Percentiles rank a stretch among this genome's conserved stretches.
These are phyloP conservation scores for Candida broadrunensis DNA, from an alignment of 805 yeast species.

Conservation along the genomic window DNA sequence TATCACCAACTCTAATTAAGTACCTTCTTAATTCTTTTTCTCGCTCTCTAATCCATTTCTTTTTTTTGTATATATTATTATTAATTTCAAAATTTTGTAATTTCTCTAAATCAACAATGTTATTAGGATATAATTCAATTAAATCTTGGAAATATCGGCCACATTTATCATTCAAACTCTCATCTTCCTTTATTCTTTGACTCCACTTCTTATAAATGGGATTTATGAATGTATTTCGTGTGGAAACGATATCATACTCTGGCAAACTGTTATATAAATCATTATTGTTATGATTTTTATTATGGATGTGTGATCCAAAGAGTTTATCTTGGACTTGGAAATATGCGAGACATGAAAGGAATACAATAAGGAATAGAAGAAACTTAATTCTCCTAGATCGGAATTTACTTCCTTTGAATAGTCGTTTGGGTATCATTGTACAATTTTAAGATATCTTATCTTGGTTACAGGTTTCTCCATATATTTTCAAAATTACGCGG, in stretches of 20 bases:
- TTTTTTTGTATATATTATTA: conserved; percentile 20
- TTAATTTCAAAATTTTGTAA: conserved; percentile 7
- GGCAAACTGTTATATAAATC: too few relatives aligned
- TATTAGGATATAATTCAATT: conserved; percentile 3
- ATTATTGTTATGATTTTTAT: too few relatives aligned
- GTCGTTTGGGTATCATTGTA: background rate
- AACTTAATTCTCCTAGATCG: conserved; percentile 1
- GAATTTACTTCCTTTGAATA: background rate
- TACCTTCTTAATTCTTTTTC: conserved; percentile 11
- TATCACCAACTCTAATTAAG: conserved; percentile 10
- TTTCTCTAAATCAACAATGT: conserved; percentile 2
- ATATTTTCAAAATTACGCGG: too few relatives aligned
- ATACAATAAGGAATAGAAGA: background rate
- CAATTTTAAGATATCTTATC: too few relatives aligned
- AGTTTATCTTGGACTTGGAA: background rate
- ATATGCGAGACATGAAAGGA: background rate
- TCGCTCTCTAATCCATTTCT: conserved; percentile 22
- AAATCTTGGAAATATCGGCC: conserved; percentile 14
- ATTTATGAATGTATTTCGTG: conserved; percentile 11
- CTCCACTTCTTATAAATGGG: conserved; percentile 14
- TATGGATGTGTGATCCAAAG: background rate
- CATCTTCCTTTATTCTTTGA: background rate
- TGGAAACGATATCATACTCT: conserved; percentile 6
- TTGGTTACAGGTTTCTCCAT: too few relatives aligned
- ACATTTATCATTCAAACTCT: conserved; percentile 9